Conservation (phyloP, 352 stramenopile genomes). For the Blastocystis sp. region DNA sequence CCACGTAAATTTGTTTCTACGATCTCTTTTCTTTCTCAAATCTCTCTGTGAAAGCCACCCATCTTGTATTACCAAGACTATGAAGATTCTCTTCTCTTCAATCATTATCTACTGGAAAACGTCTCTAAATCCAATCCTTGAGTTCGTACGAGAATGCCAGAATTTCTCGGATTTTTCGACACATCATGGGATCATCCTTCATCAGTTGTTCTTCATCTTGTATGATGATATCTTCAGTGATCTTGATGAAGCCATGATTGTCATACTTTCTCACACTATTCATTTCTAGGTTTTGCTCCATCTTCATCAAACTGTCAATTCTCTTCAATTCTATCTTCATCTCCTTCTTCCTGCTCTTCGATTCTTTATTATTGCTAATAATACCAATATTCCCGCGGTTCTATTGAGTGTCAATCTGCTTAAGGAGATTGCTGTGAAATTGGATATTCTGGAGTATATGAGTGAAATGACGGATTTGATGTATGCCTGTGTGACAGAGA, state of each 20-base stretch:
- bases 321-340: neutral
- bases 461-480: neutral
- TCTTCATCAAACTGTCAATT: neutral
- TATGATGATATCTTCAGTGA: slow-evolving; percentile 11
- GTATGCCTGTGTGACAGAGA: neutral
- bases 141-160: neutral
- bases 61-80: neutral
- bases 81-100: neutral
- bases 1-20: neutral
- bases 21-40: neutral
- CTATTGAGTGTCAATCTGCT: neutral
- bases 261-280: neutral
- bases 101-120: slow-evolving; percentile 39
- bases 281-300: neutral
- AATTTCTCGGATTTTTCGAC: neutral
- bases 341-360: slow-evolving; percentile 25
- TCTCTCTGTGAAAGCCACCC: neutral
- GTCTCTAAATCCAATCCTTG: neutral
- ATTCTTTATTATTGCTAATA: neutral
- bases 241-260: neutral
- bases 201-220: neutral
- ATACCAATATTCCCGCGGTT: neutral
- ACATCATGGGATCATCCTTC: slow-evolving; percentile 5
- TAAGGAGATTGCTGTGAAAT: neutral
- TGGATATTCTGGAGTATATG: neutral